Conservation (phyloP, 2,329 filamentous ascomycete genomes). For the Colletotrichum neosansevieriae region DNA sequence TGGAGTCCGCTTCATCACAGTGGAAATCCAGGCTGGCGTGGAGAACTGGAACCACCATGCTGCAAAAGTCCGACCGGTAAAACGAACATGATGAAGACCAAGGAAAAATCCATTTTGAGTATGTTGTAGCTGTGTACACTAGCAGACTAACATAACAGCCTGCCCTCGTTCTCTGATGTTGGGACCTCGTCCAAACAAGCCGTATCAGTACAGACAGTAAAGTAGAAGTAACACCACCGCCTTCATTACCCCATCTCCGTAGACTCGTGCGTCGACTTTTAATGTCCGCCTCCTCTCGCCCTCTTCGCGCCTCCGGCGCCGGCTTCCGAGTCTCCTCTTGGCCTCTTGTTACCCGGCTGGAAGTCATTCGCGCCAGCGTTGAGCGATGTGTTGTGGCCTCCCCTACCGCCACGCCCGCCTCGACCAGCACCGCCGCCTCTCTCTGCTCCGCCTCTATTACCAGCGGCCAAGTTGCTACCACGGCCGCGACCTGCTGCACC, state of each 20-base stretch:
- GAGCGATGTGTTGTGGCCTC: conserved; percentile 55
- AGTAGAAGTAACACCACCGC: not conserved
- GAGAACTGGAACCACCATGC: no score
- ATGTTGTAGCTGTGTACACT: conserved; percentile 35
- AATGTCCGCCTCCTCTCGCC: conserved; percentile 55
- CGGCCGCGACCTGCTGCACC: conserved; percentile 50
- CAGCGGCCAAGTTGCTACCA: conserved; percentile 54
- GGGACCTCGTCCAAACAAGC: not conserved
- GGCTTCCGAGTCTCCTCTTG: conserved; percentile 63
- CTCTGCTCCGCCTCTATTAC: conserved; percentile 51
- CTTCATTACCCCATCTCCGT: conserved; percentile 7
- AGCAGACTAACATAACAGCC: not conserved
- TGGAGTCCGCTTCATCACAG: no score
- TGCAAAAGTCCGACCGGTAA: no score
- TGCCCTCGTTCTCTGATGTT: conserved; percentile 20
- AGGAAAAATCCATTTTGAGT: conserved; percentile 33
- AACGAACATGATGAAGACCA: conserved; percentile 7
- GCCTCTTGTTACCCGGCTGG: conserved; percentile 68
- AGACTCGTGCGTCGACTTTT: not conserved
- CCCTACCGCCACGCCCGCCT: conserved; percentile 57
- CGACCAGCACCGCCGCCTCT: conserved; percentile 49
- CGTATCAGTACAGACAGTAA: conserved; percentile 36
- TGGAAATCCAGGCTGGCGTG: no score
- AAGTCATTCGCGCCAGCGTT: conserved; percentile 68
- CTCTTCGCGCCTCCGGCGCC: conserved; percentile 56